phyloP scores from a whole-genome alignment of 2,329 filamentous ascomycete genomes.

The Achaetomium macrosporum region DNA sequence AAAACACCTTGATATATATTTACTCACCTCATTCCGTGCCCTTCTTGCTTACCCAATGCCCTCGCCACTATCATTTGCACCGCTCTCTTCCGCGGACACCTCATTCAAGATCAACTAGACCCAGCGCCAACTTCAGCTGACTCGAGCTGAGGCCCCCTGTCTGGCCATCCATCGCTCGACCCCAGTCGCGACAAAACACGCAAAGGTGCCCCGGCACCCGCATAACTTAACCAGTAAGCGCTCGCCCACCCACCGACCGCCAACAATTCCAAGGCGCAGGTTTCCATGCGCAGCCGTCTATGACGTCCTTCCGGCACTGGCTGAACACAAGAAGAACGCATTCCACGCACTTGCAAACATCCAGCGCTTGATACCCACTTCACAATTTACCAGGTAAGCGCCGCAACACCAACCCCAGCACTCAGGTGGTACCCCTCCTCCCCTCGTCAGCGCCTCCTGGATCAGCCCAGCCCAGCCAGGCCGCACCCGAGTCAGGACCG shows the following conservation, averaged over 20 bases:
- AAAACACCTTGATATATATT: no score
- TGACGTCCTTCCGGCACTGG: constrained; percentile 15
- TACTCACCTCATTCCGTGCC: no score
- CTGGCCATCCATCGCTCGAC: no score
- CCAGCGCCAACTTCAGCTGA: no score
- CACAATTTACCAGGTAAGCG: neutral
- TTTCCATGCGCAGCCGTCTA: constrained; percentile 8
- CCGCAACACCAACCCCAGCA: neutral
- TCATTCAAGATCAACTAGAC: no score
- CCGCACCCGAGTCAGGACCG: constrained; percentile 9
- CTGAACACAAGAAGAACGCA: neutral
- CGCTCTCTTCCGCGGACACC: no score
- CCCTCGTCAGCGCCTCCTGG: constrained; percentile 4
- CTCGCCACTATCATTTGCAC: no score
- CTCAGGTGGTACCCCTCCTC: constrained; percentile 5
- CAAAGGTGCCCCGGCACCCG: no score
- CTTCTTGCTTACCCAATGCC: no score
- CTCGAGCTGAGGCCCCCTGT: no score
- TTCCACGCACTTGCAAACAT: neutral
- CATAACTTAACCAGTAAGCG: no score
- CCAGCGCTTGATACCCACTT: neutral
- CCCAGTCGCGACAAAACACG: no score
- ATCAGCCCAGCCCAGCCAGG: constrained; percentile 7
- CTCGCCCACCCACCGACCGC: neutral
- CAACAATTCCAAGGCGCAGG: neutral